A percentile compares a stretch with the other conserved stretches of the same genome.
These are phyloP conservation scores for Penicillium expansum DNA, from an alignment of 2,329 filamentous ascomycete genomes.

Conservation along the genomic window DNA sequence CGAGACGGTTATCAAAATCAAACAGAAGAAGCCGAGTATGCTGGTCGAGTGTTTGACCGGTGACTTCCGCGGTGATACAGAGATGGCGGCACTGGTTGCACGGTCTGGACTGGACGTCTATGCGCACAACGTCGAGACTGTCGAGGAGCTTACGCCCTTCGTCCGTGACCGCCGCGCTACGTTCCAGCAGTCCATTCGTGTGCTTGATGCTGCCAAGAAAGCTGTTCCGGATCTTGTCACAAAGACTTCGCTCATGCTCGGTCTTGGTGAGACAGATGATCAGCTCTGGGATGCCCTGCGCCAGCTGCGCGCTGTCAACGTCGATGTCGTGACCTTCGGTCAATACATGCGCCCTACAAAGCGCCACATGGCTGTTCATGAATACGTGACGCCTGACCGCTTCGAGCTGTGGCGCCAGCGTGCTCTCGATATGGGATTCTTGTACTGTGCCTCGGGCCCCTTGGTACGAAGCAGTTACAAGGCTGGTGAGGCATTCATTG, in stretches of 20 bases:
- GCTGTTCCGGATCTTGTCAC: conserved; percentile 78
- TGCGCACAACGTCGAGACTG: conserved; percentile 95
- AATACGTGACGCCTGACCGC: conserved; percentile 85
- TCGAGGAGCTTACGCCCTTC: conserved; percentile 82
- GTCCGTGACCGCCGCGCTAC: conserved; percentile 87
- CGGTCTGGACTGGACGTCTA: conserved; percentile 90
- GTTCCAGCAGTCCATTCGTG: conserved; percentile 78
- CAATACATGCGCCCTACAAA: conserved; percentile 99
- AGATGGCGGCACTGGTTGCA: conserved; percentile 83
- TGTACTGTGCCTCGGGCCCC: conserved; percentile 93
- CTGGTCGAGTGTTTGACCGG: conserved; percentile 59
- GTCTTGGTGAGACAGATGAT: conserved; percentile 85
- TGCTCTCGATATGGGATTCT: conserved; percentile 89
- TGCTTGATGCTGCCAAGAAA: conserved; percentile 78
- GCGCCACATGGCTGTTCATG: conserved; percentile 93
- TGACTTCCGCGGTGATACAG: conserved; percentile 79
- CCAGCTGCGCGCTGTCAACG: conserved; percentile 74
- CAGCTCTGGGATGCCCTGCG: conserved; percentile 76
- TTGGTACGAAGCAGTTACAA: conserved; percentile 95
- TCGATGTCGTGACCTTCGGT: conserved; percentile 97
- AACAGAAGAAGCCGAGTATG: conserved; percentile 61
- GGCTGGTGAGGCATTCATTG: conserved; percentile 96
- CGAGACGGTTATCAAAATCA: conserved; percentile 91
- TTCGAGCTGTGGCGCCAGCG: conserved; percentile 91
- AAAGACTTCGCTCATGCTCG: conserved; percentile 98